phyloP scores from a whole-genome alignment of 139 green algal species.

The Tetraselmis striata region DNA sequence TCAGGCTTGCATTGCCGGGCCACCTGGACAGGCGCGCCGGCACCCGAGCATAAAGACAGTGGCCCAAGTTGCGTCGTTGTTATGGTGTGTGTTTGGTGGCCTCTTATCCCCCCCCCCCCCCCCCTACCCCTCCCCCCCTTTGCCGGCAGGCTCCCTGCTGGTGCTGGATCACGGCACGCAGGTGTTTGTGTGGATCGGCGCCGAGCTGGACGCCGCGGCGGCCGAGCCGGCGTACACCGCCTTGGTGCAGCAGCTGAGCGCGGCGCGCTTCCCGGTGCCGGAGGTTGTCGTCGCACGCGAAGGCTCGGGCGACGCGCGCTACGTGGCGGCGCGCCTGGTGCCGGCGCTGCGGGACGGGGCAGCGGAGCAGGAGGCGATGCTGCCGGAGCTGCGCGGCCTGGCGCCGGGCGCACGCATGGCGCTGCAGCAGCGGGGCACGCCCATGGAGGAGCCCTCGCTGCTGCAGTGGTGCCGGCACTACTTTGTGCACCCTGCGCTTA shows the following conservation, averaged over 20 bases:
- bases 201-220: background rate
- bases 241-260: background rate
- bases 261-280: slow-evolving; percentile 27
- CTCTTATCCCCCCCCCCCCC: too few species aligned
- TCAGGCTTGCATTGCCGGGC: too few species aligned
- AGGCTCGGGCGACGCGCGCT: slow-evolving; percentile 22
- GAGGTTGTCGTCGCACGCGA: slow-evolving; percentile 18
- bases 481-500: background rate
- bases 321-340: slow-evolving; percentile 32
- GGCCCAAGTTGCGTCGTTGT: too few species aligned
- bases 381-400: slow-evolving; percentile 1
- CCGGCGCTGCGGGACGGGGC: slow-evolving; percentile 27
- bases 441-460: slow-evolving; percentile 20
- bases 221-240: slow-evolving; percentile 8
- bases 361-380: slow-evolving; percentile 23
- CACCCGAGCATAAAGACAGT: too few species aligned
- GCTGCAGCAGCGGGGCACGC: background rate
- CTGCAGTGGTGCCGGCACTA: slow-evolving; percentile 11
- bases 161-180: slow-evolving; percentile 40
- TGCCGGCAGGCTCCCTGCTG: slow-evolving; percentile 1
- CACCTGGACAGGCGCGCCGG: too few species aligned
- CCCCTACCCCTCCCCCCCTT: too few species aligned
- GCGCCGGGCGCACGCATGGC: background rate
- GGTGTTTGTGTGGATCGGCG: slow-evolving; percentile 34
- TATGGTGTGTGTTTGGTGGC: too few species aligned